A percentile compares a stretch with the other conserved stretches of the same genome.
Conservation (phyloP, 1,139 yeast species). For the Yamadazyma friedrichii region DNA sequence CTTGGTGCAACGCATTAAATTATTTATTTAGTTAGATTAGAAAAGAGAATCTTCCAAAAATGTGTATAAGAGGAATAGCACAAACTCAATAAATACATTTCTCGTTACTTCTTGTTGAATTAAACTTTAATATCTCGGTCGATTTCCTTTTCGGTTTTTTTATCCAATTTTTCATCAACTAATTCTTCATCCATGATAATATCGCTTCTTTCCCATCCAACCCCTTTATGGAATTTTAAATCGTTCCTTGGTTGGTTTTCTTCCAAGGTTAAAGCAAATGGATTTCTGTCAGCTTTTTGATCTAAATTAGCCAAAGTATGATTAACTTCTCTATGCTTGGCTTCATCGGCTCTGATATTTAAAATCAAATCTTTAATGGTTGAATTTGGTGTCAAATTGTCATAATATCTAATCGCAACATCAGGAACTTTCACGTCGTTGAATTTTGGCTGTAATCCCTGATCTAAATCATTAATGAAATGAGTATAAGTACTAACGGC, state of each 20-base stretch:
- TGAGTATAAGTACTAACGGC: slow-evolving; percentile 74
- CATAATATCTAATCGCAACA: slow-evolving; percentile 66
- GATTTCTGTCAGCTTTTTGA: slow-evolving; percentile 58
- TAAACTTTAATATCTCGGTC: no score
- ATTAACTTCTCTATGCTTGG: slow-evolving; percentile 75
- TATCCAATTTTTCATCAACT: neutral
- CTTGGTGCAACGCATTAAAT: slow-evolving; percentile 51
- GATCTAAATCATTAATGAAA: slow-evolving; percentile 52
- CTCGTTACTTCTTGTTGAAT: no score
- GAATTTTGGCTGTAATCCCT: slow-evolving; percentile 52
- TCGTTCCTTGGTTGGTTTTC: slow-evolving; percentile 58
- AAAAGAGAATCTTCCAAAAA: no score
- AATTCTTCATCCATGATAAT: slow-evolving; percentile 14
- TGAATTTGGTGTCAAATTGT: slow-evolving; percentile 46
- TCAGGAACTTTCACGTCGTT: slow-evolving; percentile 47
- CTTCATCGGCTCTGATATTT: slow-evolving; percentile 63
- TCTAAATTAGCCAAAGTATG: slow-evolving; percentile 71
- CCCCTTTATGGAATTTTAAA: slow-evolving; percentile 43
- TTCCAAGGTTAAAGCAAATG: slow-evolving; percentile 53
- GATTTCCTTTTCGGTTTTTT: neutral
- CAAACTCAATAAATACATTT: no score
- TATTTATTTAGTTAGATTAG: no score
- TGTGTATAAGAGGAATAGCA: neutral
- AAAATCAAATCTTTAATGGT: slow-evolving; percentile 60
- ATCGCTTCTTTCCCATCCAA: slow-evolving; percentile 69